These are phyloP conservation scores for Tuctoria greenei DNA, from an alignment of 176 grass and related monocot species.

Conservation along the genomic window DNA sequence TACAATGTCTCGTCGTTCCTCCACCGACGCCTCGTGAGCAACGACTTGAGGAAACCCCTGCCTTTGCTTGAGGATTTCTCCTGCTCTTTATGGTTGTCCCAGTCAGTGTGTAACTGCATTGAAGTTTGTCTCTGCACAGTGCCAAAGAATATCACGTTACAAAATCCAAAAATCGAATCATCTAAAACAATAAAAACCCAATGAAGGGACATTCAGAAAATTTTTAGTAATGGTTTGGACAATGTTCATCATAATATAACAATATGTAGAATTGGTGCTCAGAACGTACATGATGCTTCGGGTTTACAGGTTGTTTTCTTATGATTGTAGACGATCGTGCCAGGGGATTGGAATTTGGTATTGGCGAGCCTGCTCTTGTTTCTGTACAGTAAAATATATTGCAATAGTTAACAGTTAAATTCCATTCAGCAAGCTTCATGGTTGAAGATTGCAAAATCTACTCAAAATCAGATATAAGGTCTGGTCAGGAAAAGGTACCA, in stretches of 20 bases:
- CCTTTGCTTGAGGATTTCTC: slow-evolving; percentile 69
- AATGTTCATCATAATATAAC: background rate
- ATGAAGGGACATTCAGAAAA: background rate
- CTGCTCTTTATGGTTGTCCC: slow-evolving; percentile 47
- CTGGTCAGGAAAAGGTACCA: slow-evolving; percentile 28
- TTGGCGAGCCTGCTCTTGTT: slow-evolving; percentile 56
- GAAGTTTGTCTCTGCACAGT: slow-evolving; percentile 48
- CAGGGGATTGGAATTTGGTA: slow-evolving; percentile 60
- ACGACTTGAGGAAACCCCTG: slow-evolving; percentile 69
- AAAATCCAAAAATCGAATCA: background rate
- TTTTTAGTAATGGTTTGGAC: background rate
- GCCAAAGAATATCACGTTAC: slow-evolving; percentile 17
- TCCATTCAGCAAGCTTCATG: slow-evolving; percentile 16
- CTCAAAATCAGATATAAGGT: background rate
- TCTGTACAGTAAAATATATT: slow-evolving; percentile 47
- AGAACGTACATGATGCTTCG: slow-evolving; percentile 47
- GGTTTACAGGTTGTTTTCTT: slow-evolving; percentile 52
- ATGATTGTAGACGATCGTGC: slow-evolving; percentile 56
- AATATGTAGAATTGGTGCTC: background rate
- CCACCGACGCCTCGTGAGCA: slow-evolving; percentile 73
- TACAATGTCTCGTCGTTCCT: slow-evolving; percentile 85
- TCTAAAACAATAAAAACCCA: background rate
- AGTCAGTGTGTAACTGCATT: slow-evolving; percentile 45
- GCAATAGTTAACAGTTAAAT: background rate
- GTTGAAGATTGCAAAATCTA: slow-evolving; percentile 11